A percentile compares a stretch with the other conserved stretches of the same genome.
These are phyloP conservation scores for Coemansia sp. DNA, from an alignment of 192 early-diverging fungal genomes.

Conservation along the genomic window DNA sequence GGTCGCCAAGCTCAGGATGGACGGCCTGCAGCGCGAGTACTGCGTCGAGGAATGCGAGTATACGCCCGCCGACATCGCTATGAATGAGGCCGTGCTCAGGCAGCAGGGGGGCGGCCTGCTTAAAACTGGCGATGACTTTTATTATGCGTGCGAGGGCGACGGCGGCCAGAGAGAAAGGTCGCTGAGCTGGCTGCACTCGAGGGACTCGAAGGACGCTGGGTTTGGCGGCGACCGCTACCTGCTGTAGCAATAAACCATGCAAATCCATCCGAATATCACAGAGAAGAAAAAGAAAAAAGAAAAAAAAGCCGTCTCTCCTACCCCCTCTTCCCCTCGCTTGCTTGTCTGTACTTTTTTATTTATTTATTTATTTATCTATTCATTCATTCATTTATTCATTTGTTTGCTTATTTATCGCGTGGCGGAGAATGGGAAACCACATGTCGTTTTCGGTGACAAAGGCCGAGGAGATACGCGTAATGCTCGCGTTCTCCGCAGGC, in stretches of 20 bases:
- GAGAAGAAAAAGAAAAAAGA: too few species aligned
- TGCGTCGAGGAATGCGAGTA: too few species aligned
- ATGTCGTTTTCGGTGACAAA: not conserved
- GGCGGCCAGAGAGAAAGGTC: too few species aligned
- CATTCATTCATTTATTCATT: not conserved
- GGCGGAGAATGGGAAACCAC: constrained; percentile 7
- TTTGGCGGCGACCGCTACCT: not conserved
- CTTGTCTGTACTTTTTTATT: too few species aligned
- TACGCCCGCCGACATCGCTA: not conserved
- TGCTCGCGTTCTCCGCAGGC: not conserved
- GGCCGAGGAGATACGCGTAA: not conserved
- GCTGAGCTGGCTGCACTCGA: not conserved
- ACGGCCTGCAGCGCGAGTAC: constrained; percentile 35
- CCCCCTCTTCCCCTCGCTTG: too few species aligned
- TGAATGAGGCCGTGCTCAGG: constrained; percentile 10
- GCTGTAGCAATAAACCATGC: not conserved
- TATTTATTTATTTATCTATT: not conserved
- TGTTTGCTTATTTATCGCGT: not conserved
- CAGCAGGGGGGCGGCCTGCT: too few species aligned
- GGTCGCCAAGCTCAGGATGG: constrained; percentile 21
- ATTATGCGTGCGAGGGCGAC: not conserved
- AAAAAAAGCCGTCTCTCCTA: too few species aligned
- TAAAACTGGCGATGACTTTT: constrained; percentile 5
- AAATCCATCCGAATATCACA: not conserved
- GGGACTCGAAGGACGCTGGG: not conserved